These are phyloP conservation scores for Gynandropsis gynandra DNA, from an alignment of 345 rosid genomes.

Conservation along the genomic window DNA sequence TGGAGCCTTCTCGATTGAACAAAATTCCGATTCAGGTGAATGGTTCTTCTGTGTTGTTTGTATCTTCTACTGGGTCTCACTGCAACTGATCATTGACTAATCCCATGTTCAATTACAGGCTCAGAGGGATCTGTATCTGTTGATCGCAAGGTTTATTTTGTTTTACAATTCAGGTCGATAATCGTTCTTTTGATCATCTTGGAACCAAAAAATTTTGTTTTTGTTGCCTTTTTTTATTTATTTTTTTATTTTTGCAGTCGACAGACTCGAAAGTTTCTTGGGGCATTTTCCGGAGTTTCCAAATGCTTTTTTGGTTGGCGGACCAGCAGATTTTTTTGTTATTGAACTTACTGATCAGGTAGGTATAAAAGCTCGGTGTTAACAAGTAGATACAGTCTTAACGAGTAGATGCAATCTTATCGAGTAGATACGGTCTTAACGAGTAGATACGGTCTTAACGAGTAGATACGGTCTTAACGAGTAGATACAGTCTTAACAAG, in stretches of 20 bases:
- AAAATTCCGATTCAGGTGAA: slow-evolving; percentile 81
- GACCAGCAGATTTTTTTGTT: slow-evolving; percentile 85
- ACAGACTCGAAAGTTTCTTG: slow-evolving; percentile 69
- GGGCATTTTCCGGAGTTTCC: slow-evolving; percentile 67
- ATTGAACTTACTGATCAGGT: slow-evolving; percentile 97
- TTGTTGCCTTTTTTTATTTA: slow-evolving; percentile 17
- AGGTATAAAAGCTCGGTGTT: too few relatives aligned
- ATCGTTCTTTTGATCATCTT: background rate
- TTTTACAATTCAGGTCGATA: slow-evolving; percentile 77
- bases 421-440: too few relatives aligned
- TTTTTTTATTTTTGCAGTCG: too few relatives aligned
- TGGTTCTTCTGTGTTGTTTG: slow-evolving; percentile 1
- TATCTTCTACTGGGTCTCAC: slow-evolving; percentile 1
- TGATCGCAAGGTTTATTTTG: slow-evolving; percentile 83
- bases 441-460: too few relatives aligned
- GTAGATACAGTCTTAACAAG: too few relatives aligned
- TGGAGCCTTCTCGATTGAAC: slow-evolving; percentile 50
- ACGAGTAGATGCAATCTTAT: too few relatives aligned
- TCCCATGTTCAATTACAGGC: slow-evolving; percentile 39
- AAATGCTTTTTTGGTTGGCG: slow-evolving; percentile 81
- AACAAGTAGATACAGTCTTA: too few relatives aligned
- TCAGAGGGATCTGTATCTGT: slow-evolving; percentile 73
- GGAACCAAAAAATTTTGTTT: slow-evolving; percentile 10
- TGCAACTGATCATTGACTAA: slow-evolving; percentile 10
- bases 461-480: too few relatives aligned